These are phyloP conservation scores for Volvox africanus DNA, from an alignment of 139 green algal genomes.

Conservation along the genomic window DNA sequence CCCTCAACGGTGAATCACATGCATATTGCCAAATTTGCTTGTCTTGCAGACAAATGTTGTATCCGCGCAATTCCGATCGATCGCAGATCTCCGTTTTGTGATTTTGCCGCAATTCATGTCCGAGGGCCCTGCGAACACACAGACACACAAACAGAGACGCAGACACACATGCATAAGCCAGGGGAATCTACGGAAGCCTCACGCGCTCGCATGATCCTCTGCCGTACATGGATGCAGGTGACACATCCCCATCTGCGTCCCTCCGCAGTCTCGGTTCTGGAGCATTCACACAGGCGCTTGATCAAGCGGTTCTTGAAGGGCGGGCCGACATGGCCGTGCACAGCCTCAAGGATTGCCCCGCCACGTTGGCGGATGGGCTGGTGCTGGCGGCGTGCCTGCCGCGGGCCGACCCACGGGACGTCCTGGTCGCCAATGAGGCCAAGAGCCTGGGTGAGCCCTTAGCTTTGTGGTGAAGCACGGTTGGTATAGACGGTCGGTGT, in stretches of 20 bases:
- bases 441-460: constrained; percentile 4
- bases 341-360: constrained; percentile 48
- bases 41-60: too few relatives aligned
- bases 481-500: too few relatives aligned
- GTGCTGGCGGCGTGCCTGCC: constrained; percentile 50
- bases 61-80: too few relatives aligned
- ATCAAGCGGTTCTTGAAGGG: not conserved
- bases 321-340: constrained; percentile 32
- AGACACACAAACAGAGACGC: too few relatives aligned
- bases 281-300: constrained; percentile 39
- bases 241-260: not conserved
- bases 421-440: not conserved
- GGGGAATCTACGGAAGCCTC: too few relatives aligned
- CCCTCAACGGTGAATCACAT: too few relatives aligned
- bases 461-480: not conserved
- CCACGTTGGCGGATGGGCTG: constrained; percentile 12
- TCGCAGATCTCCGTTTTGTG: too few relatives aligned
- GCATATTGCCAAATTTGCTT: too few relatives aligned
- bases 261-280: constrained; percentile 38
- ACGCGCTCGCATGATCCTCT: too few relatives aligned
- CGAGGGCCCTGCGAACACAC: too few relatives aligned
- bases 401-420: constrained; percentile 48
- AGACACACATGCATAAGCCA: too few relatives aligned
- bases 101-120: too few relatives aligned
- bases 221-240: not conserved